Percentiles rank a stretch among this genome's conserved stretches.
Conservation (phyloP, 805 yeast genomes). For the Yarrowia keelungensis region DNA sequence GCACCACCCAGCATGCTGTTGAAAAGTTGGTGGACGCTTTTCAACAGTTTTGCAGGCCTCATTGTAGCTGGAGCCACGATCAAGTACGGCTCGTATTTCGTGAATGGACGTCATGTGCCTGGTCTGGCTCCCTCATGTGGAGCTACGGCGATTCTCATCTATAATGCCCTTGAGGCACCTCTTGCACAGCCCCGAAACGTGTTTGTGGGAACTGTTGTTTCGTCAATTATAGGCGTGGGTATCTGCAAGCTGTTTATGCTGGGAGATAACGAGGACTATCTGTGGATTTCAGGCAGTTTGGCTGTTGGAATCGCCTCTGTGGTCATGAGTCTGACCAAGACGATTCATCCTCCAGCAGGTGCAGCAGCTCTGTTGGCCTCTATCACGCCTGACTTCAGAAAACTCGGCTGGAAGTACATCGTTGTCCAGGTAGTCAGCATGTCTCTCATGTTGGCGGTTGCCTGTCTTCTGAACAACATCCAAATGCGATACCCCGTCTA, state of each 20-base stretch:
- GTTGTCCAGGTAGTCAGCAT: conserved; percentile 62
- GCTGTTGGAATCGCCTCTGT: conserved; percentile 63
- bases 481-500: conserved; percentile 60
- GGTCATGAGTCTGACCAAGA: conserved; percentile 59
- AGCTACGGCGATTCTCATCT: conserved; percentile 66
- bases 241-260: conserved; percentile 62
- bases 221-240: conserved; percentile 62
- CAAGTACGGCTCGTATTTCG: conserved; percentile 45
- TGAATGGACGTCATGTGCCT: conserved; percentile 43
- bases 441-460: conserved; percentile 58
- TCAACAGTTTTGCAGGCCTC: conserved; percentile 47
- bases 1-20: conserved; percentile 6
- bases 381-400: conserved; percentile 55
- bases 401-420: conserved; percentile 70
- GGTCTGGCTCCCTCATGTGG: conserved; percentile 54
- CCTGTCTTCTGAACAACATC: conserved; percentile 62
- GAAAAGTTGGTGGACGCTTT: conserved; percentile 35
- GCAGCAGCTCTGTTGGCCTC: conserved; percentile 69
- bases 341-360: conserved; percentile 77
- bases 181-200: conserved; percentile 70
- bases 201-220: conserved; percentile 61
- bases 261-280: conserved; percentile 55
- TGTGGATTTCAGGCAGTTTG: conserved; percentile 66
- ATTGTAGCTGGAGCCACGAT: conserved; percentile 44
- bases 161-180: conserved; percentile 63